These are phyloP conservation scores for Silene vulgaris DNA, from an alignment of 179 eudicot genomes.

Conservation along the genomic window DNA sequence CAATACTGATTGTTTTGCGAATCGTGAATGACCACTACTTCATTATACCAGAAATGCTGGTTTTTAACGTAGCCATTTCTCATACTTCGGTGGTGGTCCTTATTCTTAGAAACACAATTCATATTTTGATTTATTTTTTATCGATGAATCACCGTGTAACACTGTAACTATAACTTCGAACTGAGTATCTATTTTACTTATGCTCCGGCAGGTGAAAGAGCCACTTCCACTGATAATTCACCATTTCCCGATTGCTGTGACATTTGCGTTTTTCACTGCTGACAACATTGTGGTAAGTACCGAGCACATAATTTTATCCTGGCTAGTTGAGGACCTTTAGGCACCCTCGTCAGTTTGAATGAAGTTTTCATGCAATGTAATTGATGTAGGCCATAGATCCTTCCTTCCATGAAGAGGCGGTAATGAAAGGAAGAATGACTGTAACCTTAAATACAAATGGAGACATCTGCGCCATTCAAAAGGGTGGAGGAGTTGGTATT, in stretches of 20 bases:
- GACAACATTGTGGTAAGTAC: constrained; percentile 66
- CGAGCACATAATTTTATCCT: not conserved
- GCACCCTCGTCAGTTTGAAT: not conserved
- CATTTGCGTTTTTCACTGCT: constrained; percentile 66
- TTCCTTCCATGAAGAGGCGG: constrained; percentile 63
- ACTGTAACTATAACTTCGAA: too few species aligned
- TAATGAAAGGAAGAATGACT: constrained; percentile 79
- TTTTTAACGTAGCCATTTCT: too few species aligned
- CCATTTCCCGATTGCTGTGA: constrained; percentile 87
- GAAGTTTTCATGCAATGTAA: constrained; percentile 9
- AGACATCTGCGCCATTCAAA: constrained; percentile 82
- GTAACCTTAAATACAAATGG: constrained; percentile 70
- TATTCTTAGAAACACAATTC: too few species aligned
- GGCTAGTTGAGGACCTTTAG: not conserved
- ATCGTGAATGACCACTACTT: too few species aligned
- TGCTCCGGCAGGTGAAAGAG: too few species aligned
- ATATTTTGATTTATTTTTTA: too few species aligned
- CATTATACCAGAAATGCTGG: too few species aligned
- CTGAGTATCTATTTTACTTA: too few species aligned
- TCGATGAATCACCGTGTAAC: too few species aligned
- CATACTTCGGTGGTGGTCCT: too few species aligned
- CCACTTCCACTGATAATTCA: constrained; percentile 59
- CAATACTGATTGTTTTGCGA: too few species aligned
- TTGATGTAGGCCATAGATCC: constrained; percentile 66
- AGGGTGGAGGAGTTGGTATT: constrained; percentile 82